Percentiles rank a stretch among this genome's conserved stretches.
phyloP scores from a whole-genome alignment of 208 protist genomes.

The Wallacemonas sp. region DNA sequence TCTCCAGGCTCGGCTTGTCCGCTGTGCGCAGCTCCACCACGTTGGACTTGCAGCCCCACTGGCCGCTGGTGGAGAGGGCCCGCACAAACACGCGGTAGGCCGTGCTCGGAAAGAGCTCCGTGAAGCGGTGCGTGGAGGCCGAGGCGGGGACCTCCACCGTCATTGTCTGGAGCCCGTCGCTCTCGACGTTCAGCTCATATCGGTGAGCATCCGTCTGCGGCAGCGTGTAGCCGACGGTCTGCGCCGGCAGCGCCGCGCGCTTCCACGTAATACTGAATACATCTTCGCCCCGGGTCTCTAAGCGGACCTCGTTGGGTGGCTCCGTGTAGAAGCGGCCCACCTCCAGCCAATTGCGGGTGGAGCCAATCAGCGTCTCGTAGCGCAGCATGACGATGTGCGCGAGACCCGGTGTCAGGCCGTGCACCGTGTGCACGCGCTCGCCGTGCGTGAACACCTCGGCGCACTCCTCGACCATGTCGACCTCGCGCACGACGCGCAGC shows the following conservation, averaged over 20 bases:
- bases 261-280: slow-evolving; percentile 70
- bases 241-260: slow-evolving; percentile 29
- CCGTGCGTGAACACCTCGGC: slow-evolving; percentile 46
- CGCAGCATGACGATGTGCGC: slow-evolving; percentile 85
- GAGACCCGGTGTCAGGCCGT: slow-evolving; percentile 63
- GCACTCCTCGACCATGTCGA: slow-evolving; percentile 73
- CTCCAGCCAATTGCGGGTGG: slow-evolving; percentile 77
- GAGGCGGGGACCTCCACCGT: slow-evolving; percentile 20
- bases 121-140: slow-evolving; percentile 41
- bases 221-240: slow-evolving; percentile 47
- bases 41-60: slow-evolving; percentile 74
- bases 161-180: slow-evolving; percentile 27
- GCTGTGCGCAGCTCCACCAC: slow-evolving; percentile 67
- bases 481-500: slow-evolving; percentile 75
- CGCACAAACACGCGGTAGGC: slow-evolving; percentile 79
- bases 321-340: slow-evolving; percentile 81
- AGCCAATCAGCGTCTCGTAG: slow-evolving; percentile 82
- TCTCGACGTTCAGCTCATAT: slow-evolving; percentile 63
- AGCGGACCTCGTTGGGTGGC: slow-evolving; percentile 50
- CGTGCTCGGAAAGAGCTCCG: slow-evolving; percentile 63
- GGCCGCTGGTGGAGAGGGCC: slow-evolving; percentile 58
- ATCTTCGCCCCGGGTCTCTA: slow-evolving; percentile 80
- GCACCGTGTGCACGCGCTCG: slow-evolving; percentile 65
- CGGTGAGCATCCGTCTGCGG: slow-evolving; percentile 36
- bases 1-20: slow-evolving; percentile 42